phyloP scores from a whole-genome alignment of 1,284 basidiomycete genomes.

The Singerocomus rubriflavus region DNA sequence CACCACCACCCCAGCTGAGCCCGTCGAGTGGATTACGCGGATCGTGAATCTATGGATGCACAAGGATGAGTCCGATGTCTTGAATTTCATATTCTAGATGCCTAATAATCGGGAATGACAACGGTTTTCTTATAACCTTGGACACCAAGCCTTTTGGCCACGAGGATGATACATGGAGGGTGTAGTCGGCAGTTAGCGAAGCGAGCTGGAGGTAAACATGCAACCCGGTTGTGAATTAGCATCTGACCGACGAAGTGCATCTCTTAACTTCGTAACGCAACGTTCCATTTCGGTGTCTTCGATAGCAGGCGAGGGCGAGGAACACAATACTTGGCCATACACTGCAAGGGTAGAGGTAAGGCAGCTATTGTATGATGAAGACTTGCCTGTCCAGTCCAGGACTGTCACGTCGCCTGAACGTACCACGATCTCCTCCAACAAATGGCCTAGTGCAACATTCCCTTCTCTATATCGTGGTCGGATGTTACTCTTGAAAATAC shows the following conservation, averaged over 20 bases:
- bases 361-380: slow-evolving; percentile 7
- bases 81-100: neutral
- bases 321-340: neutral
- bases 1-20: neutral
- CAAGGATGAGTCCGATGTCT: neutral
- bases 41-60: slow-evolving; percentile 1
- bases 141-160: neutral
- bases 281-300: neutral
- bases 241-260: neutral
- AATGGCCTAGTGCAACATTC: neutral
- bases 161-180: slow-evolving; percentile 6
- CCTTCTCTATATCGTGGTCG: slow-evolving; percentile 1
- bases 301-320: neutral
- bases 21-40: neutral
- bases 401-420: slow-evolving; percentile 2
- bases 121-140: neutral
- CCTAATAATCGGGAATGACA: neutral
- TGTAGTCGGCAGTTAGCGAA: neutral
- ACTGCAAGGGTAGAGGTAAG: neutral
- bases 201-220: neutral
- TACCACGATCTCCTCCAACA: slow-evolving; percentile 4
- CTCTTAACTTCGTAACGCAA: neutral
- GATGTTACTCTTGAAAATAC: slow-evolving; percentile 7
- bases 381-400: slow-evolving; percentile 1
- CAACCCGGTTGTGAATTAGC: neutral